Percentiles rank a stretch among this genome's conserved stretches.
Conservation (phyloP, 768 basidiomycete genomes). For the Podaxis carcinomalis region DNA sequence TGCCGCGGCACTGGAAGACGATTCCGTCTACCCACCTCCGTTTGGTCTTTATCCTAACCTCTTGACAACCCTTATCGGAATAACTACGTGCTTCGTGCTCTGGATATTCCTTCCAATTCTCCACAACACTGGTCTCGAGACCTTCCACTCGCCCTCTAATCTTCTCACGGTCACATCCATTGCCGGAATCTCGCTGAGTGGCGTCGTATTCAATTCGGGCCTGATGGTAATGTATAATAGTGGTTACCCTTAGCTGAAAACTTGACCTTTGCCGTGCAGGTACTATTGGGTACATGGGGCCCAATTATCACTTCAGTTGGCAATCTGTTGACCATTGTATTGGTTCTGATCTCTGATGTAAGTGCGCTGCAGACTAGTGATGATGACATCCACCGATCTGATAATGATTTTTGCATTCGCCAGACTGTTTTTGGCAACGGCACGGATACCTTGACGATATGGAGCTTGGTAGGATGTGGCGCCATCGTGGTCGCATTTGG, state of each 20-base stretch:
- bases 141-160: constrained; percentile 61
- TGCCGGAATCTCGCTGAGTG: constrained; percentile 62
- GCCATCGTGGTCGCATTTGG: constrained; percentile 83
- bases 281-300: constrained; percentile 82
- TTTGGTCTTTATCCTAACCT: constrained; percentile 85
- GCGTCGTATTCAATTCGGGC: constrained; percentile 80
- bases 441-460: constrained; percentile 55
- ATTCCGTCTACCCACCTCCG: constrained; percentile 55
- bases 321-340: constrained; percentile 89
- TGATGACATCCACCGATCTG: not conserved
- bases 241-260: not conserved
- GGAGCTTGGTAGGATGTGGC: constrained; percentile 73
- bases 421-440: constrained; percentile 59
- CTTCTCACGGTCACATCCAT: constrained; percentile 45
- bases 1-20: constrained; percentile 18
- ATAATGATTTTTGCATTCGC: constrained; percentile 1
- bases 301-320: constrained; percentile 87
- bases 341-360: constrained; percentile 79
- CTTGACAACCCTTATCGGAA: constrained; percentile 74
- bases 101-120: constrained; percentile 80
- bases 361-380: constrained; percentile 13
- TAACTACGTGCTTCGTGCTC: constrained; percentile 66
- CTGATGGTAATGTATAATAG: constrained; percentile 57
- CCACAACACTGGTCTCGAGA: constrained; percentile 60
- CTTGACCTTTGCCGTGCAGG: constrained; percentile 34